These are phyloP conservation scores for Fomitopsis pinicola DNA, from an alignment of 1,284 basidiomycete genomes.

Conservation along the genomic window DNA sequence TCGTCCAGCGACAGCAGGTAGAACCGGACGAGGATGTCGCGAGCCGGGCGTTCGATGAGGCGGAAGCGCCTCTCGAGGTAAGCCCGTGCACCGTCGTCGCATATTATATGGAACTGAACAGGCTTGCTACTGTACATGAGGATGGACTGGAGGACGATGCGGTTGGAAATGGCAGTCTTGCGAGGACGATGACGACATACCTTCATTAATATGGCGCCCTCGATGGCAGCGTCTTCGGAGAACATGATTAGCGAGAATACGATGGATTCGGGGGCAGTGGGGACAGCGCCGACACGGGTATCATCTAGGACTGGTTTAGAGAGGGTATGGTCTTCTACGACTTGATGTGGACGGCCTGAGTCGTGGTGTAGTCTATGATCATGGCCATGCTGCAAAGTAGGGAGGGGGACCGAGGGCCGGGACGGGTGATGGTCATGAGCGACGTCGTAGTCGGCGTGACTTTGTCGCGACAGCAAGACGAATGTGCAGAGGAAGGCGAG, in stretches of 20 bases:
- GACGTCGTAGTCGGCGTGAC: conserved; percentile 1
- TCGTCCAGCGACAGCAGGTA: conserved; percentile 34
- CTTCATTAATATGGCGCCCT: conserved; percentile 43
- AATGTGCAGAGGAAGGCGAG: conserved; percentile 11
- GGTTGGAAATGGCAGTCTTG: not conserved
- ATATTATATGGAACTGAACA: conserved; percentile 44
- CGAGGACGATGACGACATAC: conserved; percentile 19
- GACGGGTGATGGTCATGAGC: not conserved
- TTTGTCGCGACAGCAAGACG: conserved; percentile 8
- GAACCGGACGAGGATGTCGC: conserved; percentile 35
- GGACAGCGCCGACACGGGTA: not conserved
- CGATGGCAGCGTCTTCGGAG: conserved; percentile 37
- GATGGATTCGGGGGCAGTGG: conserved; percentile 24
- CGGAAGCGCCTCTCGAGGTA: conserved; percentile 33
- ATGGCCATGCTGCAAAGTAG: not conserved
- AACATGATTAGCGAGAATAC: conserved; percentile 44
- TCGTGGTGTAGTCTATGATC: not conserved
- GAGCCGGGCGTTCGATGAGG: conserved; percentile 33
- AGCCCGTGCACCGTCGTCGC: conserved; percentile 36
- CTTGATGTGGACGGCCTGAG: not conserved
- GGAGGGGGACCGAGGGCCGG: not conserved
- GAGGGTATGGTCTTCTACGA: not conserved
- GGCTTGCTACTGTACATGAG: conserved; percentile 40
- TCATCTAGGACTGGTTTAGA: not conserved
- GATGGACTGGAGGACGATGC: conserved; percentile 31